Conservation (phyloP, 1,284 basidiomycete species). For the Cystobasidium slooffiae region DNA sequence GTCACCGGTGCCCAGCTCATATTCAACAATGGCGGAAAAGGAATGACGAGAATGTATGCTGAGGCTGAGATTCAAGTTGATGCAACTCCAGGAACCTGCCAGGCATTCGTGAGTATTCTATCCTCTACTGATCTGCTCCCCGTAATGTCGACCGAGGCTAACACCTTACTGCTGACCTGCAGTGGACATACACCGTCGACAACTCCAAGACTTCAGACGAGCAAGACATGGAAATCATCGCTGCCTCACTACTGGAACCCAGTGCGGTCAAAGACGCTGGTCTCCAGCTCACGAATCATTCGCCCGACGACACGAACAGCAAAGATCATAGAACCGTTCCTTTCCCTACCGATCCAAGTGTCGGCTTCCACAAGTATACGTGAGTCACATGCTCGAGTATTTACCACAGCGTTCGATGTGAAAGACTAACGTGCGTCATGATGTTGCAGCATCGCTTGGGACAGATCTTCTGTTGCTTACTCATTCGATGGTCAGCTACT, state of each 20-base stretch:
- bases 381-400: background rate
- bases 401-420: background rate
- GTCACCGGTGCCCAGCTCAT: slow-evolving; percentile 25
- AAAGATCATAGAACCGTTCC: slow-evolving; percentile 21
- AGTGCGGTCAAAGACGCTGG: slow-evolving; percentile 16
- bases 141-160: background rate
- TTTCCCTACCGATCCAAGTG: slow-evolving; percentile 33
- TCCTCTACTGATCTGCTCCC: background rate
- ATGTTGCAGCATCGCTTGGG: slow-evolving; percentile 18
- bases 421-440: background rate
- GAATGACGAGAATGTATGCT: slow-evolving; percentile 23
- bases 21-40: slow-evolving; percentile 26
- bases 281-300: slow-evolving; percentile 38
- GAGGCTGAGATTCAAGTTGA: slow-evolving; percentile 33
- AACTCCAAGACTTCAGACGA: slow-evolving; percentile 12
- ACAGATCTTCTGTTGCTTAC: background rate
- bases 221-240: slow-evolving; percentile 38
- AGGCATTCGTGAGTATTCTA: slow-evolving; percentile 23
- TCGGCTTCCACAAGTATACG: slow-evolving; percentile 38
- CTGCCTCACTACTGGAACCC: slow-evolving; percentile 26
- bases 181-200: slow-evolving; percentile 26
- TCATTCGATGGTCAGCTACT: slow-evolving; percentile 23
- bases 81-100: slow-evolving; percentile 28
- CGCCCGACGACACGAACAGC: slow-evolving; percentile 4
- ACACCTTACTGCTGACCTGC: background rate